A percentile compares a stretch with the other conserved stretches of the same genome.
phyloP scores from a whole-genome alignment of 257 asterid species.

The Scutellaria minor region DNA sequence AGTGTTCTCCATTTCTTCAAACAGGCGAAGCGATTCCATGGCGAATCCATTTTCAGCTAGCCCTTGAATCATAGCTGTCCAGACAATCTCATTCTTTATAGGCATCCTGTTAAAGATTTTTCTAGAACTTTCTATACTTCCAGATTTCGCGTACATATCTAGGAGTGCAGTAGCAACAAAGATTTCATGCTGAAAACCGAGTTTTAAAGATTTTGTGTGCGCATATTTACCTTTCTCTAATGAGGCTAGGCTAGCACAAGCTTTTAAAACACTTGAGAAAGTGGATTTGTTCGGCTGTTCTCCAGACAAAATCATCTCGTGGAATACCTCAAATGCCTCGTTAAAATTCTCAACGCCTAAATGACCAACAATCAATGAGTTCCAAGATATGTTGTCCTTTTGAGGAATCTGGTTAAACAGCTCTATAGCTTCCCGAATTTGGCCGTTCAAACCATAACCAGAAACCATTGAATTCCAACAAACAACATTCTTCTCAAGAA shows the following conservation, averaged over 20 bases:
- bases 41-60: conserved; percentile 81
- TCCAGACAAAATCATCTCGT: conserved; percentile 62
- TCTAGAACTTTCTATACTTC: conserved; percentile 59
- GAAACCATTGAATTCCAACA: conserved; percentile 79
- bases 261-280: conserved; percentile 67
- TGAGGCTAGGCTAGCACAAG: conserved; percentile 77
- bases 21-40: conserved; percentile 59
- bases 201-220: conserved; percentile 64
- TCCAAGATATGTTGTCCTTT: conserved; percentile 70
- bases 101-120: conserved; percentile 54
- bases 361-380: conserved; percentile 68
- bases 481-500: conserved; percentile 58
- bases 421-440: conserved; percentile 56
- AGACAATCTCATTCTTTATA: conserved; percentile 57
- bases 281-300: conserved; percentile 70
- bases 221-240: conserved; percentile 62
- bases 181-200: conserved; percentile 60
- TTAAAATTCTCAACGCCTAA: conserved; percentile 47
- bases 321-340: conserved; percentile 57
- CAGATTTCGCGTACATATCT: conserved; percentile 85
- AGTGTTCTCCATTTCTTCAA: conserved; percentile 55
- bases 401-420: conserved; percentile 60
- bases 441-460: conserved; percentile 74
- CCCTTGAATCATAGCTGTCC: conserved; percentile 95
- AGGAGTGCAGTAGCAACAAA: conserved; percentile 73